Evolutionary conservation across 345 rosid species (phyloP).

Genomic region (Dipteronia dyeriana): DNA sequence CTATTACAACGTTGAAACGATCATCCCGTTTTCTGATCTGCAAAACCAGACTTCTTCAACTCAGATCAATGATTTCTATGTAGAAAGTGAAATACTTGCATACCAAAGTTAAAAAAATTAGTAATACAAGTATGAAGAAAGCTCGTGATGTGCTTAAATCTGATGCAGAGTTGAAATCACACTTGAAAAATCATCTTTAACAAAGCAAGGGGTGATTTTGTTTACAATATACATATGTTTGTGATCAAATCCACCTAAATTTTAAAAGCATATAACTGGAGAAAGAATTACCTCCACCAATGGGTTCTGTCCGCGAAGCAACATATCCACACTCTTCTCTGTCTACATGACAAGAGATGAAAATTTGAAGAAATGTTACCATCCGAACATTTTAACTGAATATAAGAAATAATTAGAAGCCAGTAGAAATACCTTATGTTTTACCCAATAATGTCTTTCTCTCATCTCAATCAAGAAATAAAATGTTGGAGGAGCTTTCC

Average conservation of each 20-base stretch:
- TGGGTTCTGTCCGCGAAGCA: slow-evolving; percentile 58
- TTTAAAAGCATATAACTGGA: neutral
- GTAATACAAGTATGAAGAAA: neutral
- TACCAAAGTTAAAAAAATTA: neutral
- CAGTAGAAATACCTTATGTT: slow-evolving; percentile 45
- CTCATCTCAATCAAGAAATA: slow-evolving; percentile 75
- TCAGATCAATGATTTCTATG: neutral
- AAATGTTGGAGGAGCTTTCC: slow-evolving; percentile 71
- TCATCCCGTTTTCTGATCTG: slow-evolving; percentile 59
- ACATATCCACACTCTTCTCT: slow-evolving; percentile 69
- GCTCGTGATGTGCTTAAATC: neutral
- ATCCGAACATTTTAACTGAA: neutral
- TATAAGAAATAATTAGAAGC: slow-evolving; percentile 9
- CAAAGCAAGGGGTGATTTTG: neutral
- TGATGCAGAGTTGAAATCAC: neutral
- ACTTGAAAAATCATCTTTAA: neutral
- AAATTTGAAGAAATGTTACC: neutral
- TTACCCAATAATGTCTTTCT: slow-evolving; percentile 60
- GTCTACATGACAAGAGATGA: slow-evolving; percentile 39
- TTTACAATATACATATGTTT: neutral
- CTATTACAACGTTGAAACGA: slow-evolving; percentile 47
- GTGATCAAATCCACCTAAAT: neutral
- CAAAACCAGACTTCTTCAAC: slow-evolving; percentile 7
- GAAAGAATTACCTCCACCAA: slow-evolving; percentile 56
- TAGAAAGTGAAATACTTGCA: neutral